A percentile compares a stretch with the other conserved stretches of the same genome.
Conservation (phyloP, 1,284 basidiomycete species). For the Cystobasidium sp. region DNA sequence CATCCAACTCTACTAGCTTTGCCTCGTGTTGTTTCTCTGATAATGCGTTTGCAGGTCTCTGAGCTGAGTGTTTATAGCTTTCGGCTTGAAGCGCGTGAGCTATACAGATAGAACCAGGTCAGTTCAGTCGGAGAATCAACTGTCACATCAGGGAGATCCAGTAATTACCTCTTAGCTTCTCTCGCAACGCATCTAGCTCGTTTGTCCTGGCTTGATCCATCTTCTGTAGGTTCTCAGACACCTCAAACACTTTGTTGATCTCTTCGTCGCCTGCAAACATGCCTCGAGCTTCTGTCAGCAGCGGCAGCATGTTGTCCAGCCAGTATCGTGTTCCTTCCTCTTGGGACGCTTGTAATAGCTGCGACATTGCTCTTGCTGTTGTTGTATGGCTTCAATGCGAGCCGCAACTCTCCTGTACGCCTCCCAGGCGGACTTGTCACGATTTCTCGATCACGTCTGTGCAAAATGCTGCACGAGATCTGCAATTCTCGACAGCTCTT, state of each 20-base stretch:
- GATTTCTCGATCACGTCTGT: slow-evolving; percentile 27
- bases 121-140: neutral
- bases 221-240: slow-evolving; percentile 17
- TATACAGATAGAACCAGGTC: neutral
- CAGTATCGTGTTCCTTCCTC: slow-evolving; percentile 29
- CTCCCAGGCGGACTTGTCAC: neutral
- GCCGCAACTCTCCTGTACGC: no score
- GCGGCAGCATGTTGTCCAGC: slow-evolving; percentile 31
- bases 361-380: slow-evolving; percentile 28
- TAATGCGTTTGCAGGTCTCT: slow-evolving; percentile 68
- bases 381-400: neutral
- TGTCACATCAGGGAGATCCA: neutral
- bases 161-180: slow-evolving; percentile 29
- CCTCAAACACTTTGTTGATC: slow-evolving; percentile 22
- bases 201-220: slow-evolving; percentile 28
- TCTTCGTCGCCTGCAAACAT: slow-evolving; percentile 38
- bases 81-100: slow-evolving; percentile 42
- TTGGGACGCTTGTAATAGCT: slow-evolving; percentile 6
- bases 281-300: slow-evolving; percentile 32
- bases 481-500: neutral
- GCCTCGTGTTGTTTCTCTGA: slow-evolving; percentile 68
- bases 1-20: slow-evolving; percentile 69
- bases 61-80: slow-evolving; percentile 61
- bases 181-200: slow-evolving; percentile 33
- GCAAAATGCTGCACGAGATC: neutral